Conservation (phyloP, 2,329 filamentous ascomycete genomes). For the Aspergillus awamori region DNA sequence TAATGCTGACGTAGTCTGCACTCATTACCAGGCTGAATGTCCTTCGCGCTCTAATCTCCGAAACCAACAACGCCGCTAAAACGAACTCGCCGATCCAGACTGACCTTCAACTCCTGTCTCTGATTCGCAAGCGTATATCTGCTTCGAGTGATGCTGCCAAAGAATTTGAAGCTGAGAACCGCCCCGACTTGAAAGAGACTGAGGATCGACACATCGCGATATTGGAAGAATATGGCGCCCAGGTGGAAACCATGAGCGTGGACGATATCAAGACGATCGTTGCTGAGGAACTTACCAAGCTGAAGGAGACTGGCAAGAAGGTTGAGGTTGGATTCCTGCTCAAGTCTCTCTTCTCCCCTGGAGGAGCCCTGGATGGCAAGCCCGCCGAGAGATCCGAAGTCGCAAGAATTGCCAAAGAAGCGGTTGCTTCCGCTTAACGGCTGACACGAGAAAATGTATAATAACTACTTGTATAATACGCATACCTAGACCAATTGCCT, state of each 20-base stretch:
- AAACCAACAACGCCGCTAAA: constrained; percentile 54
- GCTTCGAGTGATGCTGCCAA: constrained; percentile 43
- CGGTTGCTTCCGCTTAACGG: constrained; percentile 28
- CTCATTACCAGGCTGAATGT: constrained; percentile 46
- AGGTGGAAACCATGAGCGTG: constrained; percentile 45
- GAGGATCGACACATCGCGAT: constrained; percentile 49
- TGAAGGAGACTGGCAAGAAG: constrained; percentile 42
- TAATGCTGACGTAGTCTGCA: not conserved
- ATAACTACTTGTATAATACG: constrained; percentile 30
- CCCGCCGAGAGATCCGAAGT: constrained; percentile 47
- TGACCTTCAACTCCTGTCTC: constrained; percentile 49
- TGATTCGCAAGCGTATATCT: constrained; percentile 49
- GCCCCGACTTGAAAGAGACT: constrained; percentile 49
- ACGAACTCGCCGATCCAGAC: constrained; percentile 49
- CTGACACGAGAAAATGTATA: constrained; percentile 16
- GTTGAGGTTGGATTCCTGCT: constrained; percentile 43
- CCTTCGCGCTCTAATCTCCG: constrained; percentile 52
- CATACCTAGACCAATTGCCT: not conserved
- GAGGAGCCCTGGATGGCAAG: constrained; percentile 49
- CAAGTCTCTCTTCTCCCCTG: constrained; percentile 45
- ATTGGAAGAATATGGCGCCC: constrained; percentile 48
- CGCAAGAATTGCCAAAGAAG: constrained; percentile 44
- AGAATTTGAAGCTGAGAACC: constrained; percentile 45
- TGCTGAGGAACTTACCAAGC: constrained; percentile 34
- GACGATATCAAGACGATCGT: constrained; percentile 47